phyloP scores from a whole-genome alignment of 1,139 yeast genomes.

The Waltiozyma sp. region DNA sequence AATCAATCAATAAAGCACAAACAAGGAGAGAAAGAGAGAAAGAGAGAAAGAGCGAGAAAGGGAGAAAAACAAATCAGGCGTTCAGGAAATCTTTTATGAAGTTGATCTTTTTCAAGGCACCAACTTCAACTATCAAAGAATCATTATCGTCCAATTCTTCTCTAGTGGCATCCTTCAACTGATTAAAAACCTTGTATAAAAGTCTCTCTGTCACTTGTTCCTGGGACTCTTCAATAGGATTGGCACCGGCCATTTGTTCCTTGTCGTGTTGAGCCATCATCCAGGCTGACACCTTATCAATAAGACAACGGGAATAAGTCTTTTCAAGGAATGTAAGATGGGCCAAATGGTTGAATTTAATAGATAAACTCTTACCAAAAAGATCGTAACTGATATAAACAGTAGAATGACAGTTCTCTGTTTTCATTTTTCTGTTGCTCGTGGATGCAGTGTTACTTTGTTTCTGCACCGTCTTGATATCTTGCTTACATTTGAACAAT shows the following conservation, averaged over 20 bases:
- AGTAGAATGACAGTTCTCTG: constrained; percentile 15
- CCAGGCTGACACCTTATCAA: constrained; percentile 9
- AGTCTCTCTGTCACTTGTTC: background rate
- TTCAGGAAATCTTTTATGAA: constrained; percentile 13
- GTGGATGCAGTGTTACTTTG: background rate
- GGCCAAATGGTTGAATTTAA: constrained; percentile 13
- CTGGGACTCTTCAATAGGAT: background rate
- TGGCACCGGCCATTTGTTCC: background rate
- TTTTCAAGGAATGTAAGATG: constrained; percentile 14
- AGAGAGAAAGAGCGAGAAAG: background rate
- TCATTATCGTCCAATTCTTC: constrained; percentile 1
- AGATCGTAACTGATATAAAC: constrained; percentile 16
- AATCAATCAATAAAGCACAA: background rate
- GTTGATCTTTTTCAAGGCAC: constrained; percentile 8
- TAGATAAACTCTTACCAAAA: constrained; percentile 10
- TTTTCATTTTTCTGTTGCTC: constrained; percentile 10
- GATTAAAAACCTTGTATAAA: constrained; percentile 3
- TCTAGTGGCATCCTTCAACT: constrained; percentile 1
- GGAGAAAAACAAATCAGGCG: background rate
- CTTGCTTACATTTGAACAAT: constrained; percentile 17
- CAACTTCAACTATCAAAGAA: constrained; percentile 9
- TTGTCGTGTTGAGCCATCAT: constrained; percentile 2
- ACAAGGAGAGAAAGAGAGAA: background rate
- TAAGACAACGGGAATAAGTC: constrained; percentile 9
- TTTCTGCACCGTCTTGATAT: constrained; percentile 14